Evolutionary conservation across 108 stramenopile species (phyloP).

Genomic region (Nitzschia inconspicua): DNA sequence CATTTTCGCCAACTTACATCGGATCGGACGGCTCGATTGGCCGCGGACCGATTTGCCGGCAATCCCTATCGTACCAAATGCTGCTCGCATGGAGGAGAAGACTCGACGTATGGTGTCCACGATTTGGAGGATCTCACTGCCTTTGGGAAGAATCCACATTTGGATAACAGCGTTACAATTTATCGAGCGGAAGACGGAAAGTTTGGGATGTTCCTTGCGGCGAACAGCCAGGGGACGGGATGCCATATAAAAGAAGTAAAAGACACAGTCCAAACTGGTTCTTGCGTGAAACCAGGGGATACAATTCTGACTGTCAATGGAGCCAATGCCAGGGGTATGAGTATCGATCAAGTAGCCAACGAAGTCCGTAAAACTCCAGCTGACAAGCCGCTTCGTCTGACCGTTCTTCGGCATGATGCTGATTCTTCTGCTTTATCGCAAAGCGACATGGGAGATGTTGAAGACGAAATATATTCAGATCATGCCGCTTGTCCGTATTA

Average conservation of each 20-base stretch:
- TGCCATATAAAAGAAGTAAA: conserved; percentile 4
- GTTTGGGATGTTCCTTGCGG: conserved; percentile 7
- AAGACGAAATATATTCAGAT: conserved; percentile 40
- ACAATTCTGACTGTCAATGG: conserved; percentile 53
- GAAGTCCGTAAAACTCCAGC: conserved; percentile 10
- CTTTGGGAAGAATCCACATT: conserved; percentile 61
- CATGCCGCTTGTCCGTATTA: conserved; percentile 88
- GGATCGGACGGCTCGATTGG: conserved; percentile 29
- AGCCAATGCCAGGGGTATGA: conserved; percentile 17
- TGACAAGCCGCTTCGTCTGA: conserved; percentile 47
- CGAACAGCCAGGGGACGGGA: no score
- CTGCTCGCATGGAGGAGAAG: conserved; percentile 54
- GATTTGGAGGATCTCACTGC: conserved; percentile 78
- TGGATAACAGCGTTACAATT: conserved; percentile 47
- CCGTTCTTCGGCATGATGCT: conserved; percentile 23
- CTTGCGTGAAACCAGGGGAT: conserved; percentile 42
- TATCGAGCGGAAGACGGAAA: conserved; percentile 36
- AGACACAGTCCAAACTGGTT: background rate
- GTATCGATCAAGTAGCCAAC: conserved; percentile 15
- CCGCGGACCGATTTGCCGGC: conserved; percentile 38
- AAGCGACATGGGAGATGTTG: background rate
- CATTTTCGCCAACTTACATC: conserved; percentile 70
- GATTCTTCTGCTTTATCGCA: conserved; percentile 1
- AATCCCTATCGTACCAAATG: conserved; percentile 30
- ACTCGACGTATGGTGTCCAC: conserved; percentile 62